These are phyloP conservation scores for Apiospora sp. DNA, from an alignment of 2,329 filamentous ascomycete species.

Conservation along the genomic window DNA sequence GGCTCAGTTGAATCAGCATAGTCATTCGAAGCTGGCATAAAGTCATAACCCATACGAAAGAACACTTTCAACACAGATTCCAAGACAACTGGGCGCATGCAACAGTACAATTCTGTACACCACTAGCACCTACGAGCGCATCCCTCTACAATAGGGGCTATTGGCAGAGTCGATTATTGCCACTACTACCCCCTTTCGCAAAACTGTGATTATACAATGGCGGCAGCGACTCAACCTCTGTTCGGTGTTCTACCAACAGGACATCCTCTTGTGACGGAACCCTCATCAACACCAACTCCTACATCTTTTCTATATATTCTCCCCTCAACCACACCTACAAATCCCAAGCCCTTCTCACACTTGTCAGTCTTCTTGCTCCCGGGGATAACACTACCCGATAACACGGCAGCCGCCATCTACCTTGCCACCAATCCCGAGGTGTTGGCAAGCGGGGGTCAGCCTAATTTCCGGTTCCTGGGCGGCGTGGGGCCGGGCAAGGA, in stretches of 20 bases:
- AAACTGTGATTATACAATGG: slow-evolving; percentile 15
- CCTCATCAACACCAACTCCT: slow-evolving; percentile 55
- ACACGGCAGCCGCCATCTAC: slow-evolving; percentile 89
- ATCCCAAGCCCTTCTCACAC: slow-evolving; percentile 71
- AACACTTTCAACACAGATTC: neutral
- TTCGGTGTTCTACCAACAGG: slow-evolving; percentile 70
- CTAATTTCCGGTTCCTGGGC: slow-evolving; percentile 84
- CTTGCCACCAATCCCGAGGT: slow-evolving; percentile 62
- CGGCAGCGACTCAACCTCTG: slow-evolving; percentile 42
- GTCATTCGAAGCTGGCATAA: neutral
- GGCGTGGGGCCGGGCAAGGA: slow-evolving; percentile 91
- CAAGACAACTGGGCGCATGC: neutral
- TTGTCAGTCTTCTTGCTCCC: slow-evolving; percentile 91
- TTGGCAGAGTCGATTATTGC: neutral
- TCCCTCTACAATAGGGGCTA: neutral
- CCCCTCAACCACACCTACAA: slow-evolving; percentile 29
- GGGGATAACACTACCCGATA: slow-evolving; percentile 73
- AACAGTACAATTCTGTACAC: neutral
- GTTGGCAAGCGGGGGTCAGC: slow-evolving; percentile 50
- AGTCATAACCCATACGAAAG: neutral
- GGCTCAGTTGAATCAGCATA: neutral
- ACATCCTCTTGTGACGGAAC: slow-evolving; percentile 62
- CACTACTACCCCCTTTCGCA: neutral
- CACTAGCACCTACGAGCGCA: neutral
- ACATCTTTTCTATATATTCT: slow-evolving; percentile 33